Evolutionary conservation across 1,284 basidiomycete genomes (phyloP).

Genomic region (Cryptococcus maquisensis): DNA sequence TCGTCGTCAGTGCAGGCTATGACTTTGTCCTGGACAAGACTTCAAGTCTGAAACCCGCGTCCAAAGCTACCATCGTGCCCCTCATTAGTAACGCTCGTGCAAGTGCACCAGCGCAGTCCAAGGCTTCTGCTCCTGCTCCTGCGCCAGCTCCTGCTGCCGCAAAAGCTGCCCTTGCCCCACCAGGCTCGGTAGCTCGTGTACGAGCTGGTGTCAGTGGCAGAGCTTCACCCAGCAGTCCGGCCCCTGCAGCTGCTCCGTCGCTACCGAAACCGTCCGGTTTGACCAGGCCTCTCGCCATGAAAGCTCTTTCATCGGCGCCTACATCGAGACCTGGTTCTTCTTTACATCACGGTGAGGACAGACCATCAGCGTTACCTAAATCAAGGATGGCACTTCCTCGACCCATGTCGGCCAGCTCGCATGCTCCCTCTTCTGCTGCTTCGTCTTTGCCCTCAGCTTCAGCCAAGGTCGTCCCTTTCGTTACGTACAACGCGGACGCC

Average conservation of each 20-base stretch:
- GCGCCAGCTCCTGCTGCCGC: constrained; percentile 23
- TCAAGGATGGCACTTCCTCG: constrained; percentile 22
- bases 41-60: constrained; percentile 84
- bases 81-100: constrained; percentile 67
- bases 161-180: constrained; percentile 14
- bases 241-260: constrained; percentile 16
- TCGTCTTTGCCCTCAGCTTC: constrained; percentile 19
- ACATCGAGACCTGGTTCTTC: constrained; percentile 28
- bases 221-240: constrained; percentile 18
- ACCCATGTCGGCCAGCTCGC: constrained; percentile 26
- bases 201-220: not conserved
- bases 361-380: constrained; percentile 26
- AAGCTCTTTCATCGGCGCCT: constrained; percentile 36
- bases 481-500: constrained; percentile 64
- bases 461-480: constrained; percentile 56
- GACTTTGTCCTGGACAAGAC: constrained; percentile 84
- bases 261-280: constrained; percentile 16
- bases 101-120: constrained; percentile 20
- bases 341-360: constrained; percentile 21
- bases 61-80: constrained; percentile 75
- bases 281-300: constrained; percentile 42
- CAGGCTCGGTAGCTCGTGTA: constrained; percentile 1
- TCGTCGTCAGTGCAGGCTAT: constrained; percentile 75
- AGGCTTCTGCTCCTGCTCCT: constrained; percentile 15
- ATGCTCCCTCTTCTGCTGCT: constrained; percentile 19